phyloP scores from a whole-genome alignment of 768 basidiomycete species.

The Mycena maculata region DNA sequence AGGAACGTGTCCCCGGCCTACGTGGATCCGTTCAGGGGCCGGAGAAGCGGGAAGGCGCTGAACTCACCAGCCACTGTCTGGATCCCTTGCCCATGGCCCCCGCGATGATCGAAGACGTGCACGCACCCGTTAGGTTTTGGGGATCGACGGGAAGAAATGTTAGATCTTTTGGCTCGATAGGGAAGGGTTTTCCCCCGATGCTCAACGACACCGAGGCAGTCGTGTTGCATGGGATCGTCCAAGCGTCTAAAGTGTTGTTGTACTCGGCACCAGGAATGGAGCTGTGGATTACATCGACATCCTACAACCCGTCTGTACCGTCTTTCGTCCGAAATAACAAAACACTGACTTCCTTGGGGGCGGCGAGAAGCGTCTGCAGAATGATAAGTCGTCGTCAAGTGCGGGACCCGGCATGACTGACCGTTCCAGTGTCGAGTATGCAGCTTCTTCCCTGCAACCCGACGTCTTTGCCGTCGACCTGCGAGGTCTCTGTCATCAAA shows the following conservation, averaged over 20 bases:
- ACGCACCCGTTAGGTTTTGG: slow-evolving; percentile 62
- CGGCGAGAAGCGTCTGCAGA: slow-evolving; percentile 34
- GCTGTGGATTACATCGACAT: slow-evolving; percentile 66
- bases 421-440: slow-evolving; percentile 60
- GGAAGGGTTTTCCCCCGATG: slow-evolving; percentile 68
- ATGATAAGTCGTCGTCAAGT: not conserved
- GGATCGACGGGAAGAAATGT: slow-evolving; percentile 62
- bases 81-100: slow-evolving; percentile 60
- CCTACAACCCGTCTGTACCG: slow-evolving; percentile 41
- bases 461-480: slow-evolving; percentile 56
- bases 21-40: not conserved
- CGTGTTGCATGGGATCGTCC: slow-evolving; percentile 75
- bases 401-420: slow-evolving; percentile 23
- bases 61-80: slow-evolving; percentile 71
- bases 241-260: slow-evolving; percentile 59
- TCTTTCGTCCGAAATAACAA: not conserved
- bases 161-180: slow-evolving; percentile 70
- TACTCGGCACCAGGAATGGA: slow-evolving; percentile 66
- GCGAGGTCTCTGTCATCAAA: not conserved
- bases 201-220: slow-evolving; percentile 63
- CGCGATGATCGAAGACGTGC: slow-evolving; percentile 69
- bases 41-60: slow-evolving; percentile 4
- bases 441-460: slow-evolving; percentile 62
- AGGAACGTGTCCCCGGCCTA: slow-evolving; percentile 37
- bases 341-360: slow-evolving; percentile 32